Conservation (phyloP, 2,329 filamentous ascomycete species). For the Alternaria conjuncta region DNA sequence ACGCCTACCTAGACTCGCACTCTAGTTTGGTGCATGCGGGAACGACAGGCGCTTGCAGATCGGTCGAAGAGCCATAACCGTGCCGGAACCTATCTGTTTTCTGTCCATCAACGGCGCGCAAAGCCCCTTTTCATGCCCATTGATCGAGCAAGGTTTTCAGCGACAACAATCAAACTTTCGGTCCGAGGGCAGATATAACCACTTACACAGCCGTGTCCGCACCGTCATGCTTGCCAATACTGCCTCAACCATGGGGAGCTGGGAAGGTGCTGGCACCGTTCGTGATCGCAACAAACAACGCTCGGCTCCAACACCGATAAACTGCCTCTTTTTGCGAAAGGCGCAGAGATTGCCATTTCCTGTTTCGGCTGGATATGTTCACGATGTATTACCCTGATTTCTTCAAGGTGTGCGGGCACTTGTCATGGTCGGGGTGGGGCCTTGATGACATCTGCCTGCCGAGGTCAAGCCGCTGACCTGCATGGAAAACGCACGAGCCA, state of each 20-base stretch:
- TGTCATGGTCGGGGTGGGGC: slow-evolving; percentile 5
- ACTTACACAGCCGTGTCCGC: not conserved
- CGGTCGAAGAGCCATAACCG: not conserved
- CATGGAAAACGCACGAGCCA: slow-evolving; percentile 12
- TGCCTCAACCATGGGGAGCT: not conserved
- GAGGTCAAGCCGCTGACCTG: slow-evolving; percentile 19
- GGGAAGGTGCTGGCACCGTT: not conserved
- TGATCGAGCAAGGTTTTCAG: not conserved
- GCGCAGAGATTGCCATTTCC: not conserved
- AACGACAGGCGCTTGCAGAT: not conserved
- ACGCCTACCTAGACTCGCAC: not conserved
- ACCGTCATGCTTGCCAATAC: not conserved
- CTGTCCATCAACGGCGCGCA: not conserved
- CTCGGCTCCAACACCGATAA: not conserved
- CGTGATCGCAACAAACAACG: not conserved
- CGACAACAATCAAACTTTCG: slow-evolving; percentile 1
- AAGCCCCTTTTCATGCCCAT: not conserved
- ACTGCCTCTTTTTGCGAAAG: not conserved
- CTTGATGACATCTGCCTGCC: slow-evolving; percentile 17
- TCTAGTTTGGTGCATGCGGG: not conserved
- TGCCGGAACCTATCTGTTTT: not conserved
- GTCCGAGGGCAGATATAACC: not conserved
- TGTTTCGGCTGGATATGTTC: not conserved
- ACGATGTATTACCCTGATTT: not conserved
- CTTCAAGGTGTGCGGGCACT: not conserved